Conservation (phyloP, 208 protist genomes). For the Trichomonas tenax region DNA sequence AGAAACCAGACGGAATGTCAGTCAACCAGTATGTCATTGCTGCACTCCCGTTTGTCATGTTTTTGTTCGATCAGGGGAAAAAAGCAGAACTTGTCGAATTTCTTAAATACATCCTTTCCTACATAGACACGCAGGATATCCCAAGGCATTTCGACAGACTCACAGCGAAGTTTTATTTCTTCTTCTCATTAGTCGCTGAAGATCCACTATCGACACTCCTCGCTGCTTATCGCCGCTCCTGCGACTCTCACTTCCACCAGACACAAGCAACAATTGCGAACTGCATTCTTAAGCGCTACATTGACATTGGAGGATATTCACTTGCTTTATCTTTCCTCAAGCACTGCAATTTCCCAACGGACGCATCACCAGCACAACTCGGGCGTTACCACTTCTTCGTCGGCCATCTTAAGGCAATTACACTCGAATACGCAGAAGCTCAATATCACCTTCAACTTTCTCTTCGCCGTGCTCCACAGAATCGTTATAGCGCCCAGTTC, state of each 20-base stretch:
- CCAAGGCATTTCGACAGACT: background rate
- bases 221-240: slow-evolving; percentile 4
- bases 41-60: background rate
- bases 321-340: background rate
- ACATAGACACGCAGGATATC: background rate
- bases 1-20: background rate
- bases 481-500: background rate
- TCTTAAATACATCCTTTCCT: background rate
- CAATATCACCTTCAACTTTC: background rate
- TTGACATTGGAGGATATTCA: background rate
- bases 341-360: background rate
- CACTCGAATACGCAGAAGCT: slow-evolving; percentile 3
- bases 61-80: background rate
- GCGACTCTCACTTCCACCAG: background rate
- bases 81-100: background rate
- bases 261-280: background rate
- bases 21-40: background rate
- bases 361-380: slow-evolving; percentile 6
- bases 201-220: background rate
- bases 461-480: background rate
- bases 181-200: background rate
- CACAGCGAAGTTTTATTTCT: background rate
- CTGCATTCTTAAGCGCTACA: background rate
- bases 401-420: slow-evolving; percentile 12
- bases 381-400: background rate